Evolutionary conservation across 2,329 filamentous ascomycete genomes (phyloP).

Genomic region (Aspergillus sp.): DNA sequence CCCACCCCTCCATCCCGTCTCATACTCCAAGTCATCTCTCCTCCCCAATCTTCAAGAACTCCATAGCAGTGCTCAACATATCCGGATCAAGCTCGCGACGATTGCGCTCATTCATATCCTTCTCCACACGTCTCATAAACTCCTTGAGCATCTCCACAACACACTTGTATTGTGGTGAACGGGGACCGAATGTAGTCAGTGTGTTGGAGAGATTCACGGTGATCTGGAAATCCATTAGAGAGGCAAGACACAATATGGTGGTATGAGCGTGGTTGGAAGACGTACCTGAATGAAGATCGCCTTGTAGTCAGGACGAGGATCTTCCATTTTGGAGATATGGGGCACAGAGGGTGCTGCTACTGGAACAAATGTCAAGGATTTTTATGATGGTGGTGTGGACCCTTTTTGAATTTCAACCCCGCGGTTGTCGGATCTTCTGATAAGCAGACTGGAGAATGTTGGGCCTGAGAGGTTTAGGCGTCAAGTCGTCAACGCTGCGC

Average conservation of each 20-base stretch:
- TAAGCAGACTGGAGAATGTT: slow-evolving; percentile 7
- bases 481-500: background rate
- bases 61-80: slow-evolving; percentile 37
- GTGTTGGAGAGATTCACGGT: slow-evolving; percentile 47
- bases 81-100: slow-evolving; percentile 30
- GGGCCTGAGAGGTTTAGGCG: background rate
- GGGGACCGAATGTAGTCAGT: slow-evolving; percentile 41
- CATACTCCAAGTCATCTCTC: background rate
- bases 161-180: slow-evolving; percentile 40
- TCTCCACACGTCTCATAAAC: slow-evolving; percentile 35
- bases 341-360: background rate
- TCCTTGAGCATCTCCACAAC: slow-evolving; percentile 40
- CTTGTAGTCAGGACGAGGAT: slow-evolving; percentile 20
- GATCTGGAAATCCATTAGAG: slow-evolving; percentile 29
- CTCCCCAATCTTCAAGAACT: slow-evolving; percentile 33
- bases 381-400: background rate
- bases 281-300: slow-evolving; percentile 26
- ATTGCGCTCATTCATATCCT: slow-evolving; percentile 7
- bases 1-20: background rate
- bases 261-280: background rate
- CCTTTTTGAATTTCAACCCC: background rate
- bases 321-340: background rate
- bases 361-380: background rate
- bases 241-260: background rate
- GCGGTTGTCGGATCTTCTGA: slow-evolving; percentile 12